Conservation (phyloP, 1,284 basidiomycete species). For the Apiotrichum montevideense region DNA sequence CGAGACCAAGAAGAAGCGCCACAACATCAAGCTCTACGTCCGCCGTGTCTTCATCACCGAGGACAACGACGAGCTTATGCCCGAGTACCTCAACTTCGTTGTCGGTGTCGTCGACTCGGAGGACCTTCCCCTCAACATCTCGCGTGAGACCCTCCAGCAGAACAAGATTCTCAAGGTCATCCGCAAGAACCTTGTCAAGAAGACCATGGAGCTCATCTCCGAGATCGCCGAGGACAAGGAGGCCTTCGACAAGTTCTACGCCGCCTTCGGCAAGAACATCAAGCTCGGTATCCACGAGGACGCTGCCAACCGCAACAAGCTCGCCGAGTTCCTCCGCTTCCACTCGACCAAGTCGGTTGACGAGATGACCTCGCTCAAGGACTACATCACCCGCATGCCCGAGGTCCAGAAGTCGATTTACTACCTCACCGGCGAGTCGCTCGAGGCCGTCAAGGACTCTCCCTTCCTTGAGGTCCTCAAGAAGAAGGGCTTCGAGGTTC, state of each 20-base stretch:
- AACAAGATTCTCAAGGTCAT: conserved; percentile 96
- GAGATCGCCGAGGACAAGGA: conserved; percentile 99
- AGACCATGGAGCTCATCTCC: conserved; percentile 87
- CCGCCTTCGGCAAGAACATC: conserved; percentile 90
- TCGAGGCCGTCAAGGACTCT: conserved; percentile 83
- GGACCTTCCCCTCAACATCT: conserved; percentile 99
- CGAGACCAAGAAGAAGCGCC: conserved; percentile 99
- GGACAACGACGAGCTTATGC: conserved; percentile 99
- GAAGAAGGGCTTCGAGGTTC: conserved; percentile 99
- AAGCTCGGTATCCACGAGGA: conserved; percentile 99
- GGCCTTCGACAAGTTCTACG: conserved; percentile 95
- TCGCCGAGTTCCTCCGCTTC: conserved; percentile 99
- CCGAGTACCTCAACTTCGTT: conserved; percentile 99
- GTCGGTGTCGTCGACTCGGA: conserved; percentile 99
- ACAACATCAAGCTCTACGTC: conserved; percentile 99
- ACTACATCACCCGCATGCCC: conserved; percentile 99
- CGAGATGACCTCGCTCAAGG: conserved; percentile 92
- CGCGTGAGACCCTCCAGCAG: conserved; percentile 98
- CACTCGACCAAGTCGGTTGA: conserved; percentile 92
- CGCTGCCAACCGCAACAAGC: conserved; percentile 96
- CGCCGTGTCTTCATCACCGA: conserved; percentile 99
- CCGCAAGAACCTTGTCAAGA: conserved; percentile 93
- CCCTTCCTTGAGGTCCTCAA: conserved; percentile 99
- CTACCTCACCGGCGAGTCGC: conserved; percentile 98
- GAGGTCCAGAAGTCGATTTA: conserved; percentile 99